Conservation (phyloP, 805 yeast species). For the Saccharomycopsis sp. region DNA sequence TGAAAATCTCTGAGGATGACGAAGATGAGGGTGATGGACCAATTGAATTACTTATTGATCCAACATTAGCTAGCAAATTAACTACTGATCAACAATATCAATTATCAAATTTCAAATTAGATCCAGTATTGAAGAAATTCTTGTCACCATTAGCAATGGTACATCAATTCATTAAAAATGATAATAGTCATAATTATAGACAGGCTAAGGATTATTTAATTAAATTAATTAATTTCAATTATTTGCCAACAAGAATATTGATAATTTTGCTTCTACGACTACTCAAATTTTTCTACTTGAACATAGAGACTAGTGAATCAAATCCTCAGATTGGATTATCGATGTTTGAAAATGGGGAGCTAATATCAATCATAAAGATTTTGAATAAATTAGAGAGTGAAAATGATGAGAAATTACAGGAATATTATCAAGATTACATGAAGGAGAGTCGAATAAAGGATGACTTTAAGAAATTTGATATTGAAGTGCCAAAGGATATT, state of each 20-base stretch:
- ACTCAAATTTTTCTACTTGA: slow-evolving; percentile 19
- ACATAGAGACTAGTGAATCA: slow-evolving; percentile 5
- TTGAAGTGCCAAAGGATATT: slow-evolving; percentile 12
- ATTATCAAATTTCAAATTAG: slow-evolving; percentile 26
- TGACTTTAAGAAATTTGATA: background rate
- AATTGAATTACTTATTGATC: slow-evolving; percentile 4
- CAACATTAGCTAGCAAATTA: slow-evolving; percentile 5
- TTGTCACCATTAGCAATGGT: slow-evolving; percentile 67
- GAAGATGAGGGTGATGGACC: slow-evolving; percentile 24
- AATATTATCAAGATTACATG: slow-evolving; percentile 8
- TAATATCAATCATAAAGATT: slow-evolving; percentile 13
- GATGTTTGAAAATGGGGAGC: slow-evolving; percentile 15
- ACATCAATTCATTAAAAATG: slow-evolving; percentile 38
- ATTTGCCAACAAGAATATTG: slow-evolving; percentile 27
- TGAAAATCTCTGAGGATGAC: slow-evolving; percentile 30
- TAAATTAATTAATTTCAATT: slow-evolving; percentile 41
- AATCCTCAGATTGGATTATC: slow-evolving; percentile 13
- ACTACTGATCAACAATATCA: slow-evolving; percentile 9
- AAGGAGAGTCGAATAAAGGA: background rate
- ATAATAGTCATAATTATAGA: slow-evolving; percentile 25
- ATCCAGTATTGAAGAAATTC: slow-evolving; percentile 59
- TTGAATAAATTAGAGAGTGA: slow-evolving; percentile 8
- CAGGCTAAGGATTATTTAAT: slow-evolving; percentile 29
- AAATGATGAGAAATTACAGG: background rate
- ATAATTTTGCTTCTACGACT: slow-evolving; percentile 11